Conservation (phyloP, 129 eudicot species). For the Lactuca saligna region DNA sequence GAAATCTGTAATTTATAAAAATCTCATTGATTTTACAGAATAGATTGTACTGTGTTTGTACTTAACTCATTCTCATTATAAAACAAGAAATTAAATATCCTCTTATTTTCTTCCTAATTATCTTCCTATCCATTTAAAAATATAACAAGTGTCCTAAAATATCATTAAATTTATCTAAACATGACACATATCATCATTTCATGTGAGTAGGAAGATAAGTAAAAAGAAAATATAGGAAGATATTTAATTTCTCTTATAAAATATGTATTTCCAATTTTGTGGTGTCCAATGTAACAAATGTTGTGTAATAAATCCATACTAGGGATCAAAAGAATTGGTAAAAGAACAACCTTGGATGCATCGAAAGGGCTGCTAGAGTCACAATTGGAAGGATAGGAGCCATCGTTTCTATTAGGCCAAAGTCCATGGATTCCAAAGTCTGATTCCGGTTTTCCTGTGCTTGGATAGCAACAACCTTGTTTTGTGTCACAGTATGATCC, state of each 20-base stretch:
- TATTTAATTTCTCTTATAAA: no score
- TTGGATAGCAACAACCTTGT: slow-evolving; percentile 74
- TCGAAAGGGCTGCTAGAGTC: slow-evolving; percentile 56
- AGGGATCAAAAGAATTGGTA: neutral
- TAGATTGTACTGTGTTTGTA: no score
- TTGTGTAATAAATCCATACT: neutral
- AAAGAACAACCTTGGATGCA: slow-evolving; percentile 49
- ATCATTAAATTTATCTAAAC: no score
- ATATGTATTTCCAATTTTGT: no score
- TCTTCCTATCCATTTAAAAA: no score
- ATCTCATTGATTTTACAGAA: neutral
- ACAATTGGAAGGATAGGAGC: slow-evolving; percentile 72
- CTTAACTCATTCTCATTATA: no score
- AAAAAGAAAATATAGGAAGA: no score
- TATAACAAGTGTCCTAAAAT: no score
- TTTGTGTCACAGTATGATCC: slow-evolving; percentile 71
- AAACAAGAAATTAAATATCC: no score
- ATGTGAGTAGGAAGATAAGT: no score
- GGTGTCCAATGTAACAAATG: neutral
- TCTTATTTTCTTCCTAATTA: no score
- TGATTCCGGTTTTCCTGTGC: slow-evolving; percentile 59
- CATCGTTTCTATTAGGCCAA: slow-evolving; percentile 78
- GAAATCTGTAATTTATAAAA: slow-evolving; percentile 39
- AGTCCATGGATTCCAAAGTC: slow-evolving; percentile 86
- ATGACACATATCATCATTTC: no score